Evolutionary conservation across 148 eudicot genomes (phyloP), one percentile per base, ranked within the genome.

Genomic region (Talinum fruticosum): DNA sequence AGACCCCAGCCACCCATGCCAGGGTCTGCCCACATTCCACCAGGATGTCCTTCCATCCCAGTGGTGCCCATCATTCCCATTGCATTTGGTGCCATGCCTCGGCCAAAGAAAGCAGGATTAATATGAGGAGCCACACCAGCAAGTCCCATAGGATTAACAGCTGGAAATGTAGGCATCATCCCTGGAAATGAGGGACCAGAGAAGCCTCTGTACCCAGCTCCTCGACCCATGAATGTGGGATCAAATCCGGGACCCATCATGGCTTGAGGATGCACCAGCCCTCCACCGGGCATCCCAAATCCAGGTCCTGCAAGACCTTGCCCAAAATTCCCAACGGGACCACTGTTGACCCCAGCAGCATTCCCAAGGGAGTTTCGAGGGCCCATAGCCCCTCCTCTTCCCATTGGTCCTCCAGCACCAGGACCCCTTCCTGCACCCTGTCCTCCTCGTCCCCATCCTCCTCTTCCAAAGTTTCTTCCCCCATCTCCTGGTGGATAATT

Each of bases 121-220:
- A 94, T 93, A 83, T 94, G 98, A 80, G 97, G 98, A 76, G 98
- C 95, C 80, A 94, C 97, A 71, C 93, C 98, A 76, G 93, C 79
- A 74, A 91, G 79, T 66, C 98, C 98, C 94, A 94, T 89, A 10
- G 90, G 78, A 81, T 90, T 90, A 72, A 90, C 97, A 82, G 78
- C 84, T 21, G 82, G 94, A 89, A 89, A 94, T 51, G 90, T 86
- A 83, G 98, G 93, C 81, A 94, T 74, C 97, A 94, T 90, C 57
- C 95, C 91, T 15, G 92, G 95, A 71, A 88, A 94, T 67, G 84
- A 82, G 76, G 95, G 90, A 70, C 92, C 95, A 0, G 89, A 68
- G 81, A 89, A 94, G 72, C 95, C 90, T 62, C 98, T 95, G 78
- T 87, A 94, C 28, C 88, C 97, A 66, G 78, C 94, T 76, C 93